Evolutionary conservation across 164 flowering plant species (phyloP).

Genomic region (Dillenia turbinata): DNA sequence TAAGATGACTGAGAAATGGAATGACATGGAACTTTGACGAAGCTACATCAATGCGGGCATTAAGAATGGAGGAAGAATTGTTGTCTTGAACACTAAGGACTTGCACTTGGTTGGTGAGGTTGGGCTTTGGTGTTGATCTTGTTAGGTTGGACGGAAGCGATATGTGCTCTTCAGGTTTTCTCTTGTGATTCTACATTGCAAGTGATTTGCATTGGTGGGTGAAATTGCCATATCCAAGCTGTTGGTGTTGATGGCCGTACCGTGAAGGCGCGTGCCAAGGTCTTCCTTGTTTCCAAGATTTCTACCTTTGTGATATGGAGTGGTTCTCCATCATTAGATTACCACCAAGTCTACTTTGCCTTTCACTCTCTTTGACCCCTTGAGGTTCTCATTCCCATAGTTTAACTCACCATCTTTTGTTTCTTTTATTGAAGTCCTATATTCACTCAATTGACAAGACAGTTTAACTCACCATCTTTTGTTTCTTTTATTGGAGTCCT

Average conservation of each 20-base stretch:
- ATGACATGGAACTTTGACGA: conserved; percentile 67
- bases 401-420: no score
- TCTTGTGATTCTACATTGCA: conserved; percentile 86
- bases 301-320: conserved; percentile 50
- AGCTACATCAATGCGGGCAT: conserved; percentile 77
- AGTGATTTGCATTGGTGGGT: conserved; percentile 75
- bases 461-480: no score
- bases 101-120: conserved; percentile 79
- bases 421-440: no score
- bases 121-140: conserved; percentile 86
- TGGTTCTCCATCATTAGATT: conserved; percentile 89
- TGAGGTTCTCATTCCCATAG: no score
- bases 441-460: no score
- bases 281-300: conserved; percentile 73
- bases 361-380: conserved; percentile 33
- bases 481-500: conserved; percentile 37
- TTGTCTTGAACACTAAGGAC: conserved; percentile 64
- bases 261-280: conserved; percentile 67
- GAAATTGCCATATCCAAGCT: conserved; percentile 76
- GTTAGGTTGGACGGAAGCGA: conserved; percentile 65
- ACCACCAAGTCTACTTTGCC: no score
- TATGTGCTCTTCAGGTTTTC: conserved; percentile 91
- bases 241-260: no score
- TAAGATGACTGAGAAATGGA: conserved; percentile 57
- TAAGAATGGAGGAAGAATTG: conserved; percentile 68